Evolutionary conservation across 768 basidiomycete genomes (phyloP), one percentile per base, ranked within the genome.

Genomic region (Pholiota microspora): DNA sequence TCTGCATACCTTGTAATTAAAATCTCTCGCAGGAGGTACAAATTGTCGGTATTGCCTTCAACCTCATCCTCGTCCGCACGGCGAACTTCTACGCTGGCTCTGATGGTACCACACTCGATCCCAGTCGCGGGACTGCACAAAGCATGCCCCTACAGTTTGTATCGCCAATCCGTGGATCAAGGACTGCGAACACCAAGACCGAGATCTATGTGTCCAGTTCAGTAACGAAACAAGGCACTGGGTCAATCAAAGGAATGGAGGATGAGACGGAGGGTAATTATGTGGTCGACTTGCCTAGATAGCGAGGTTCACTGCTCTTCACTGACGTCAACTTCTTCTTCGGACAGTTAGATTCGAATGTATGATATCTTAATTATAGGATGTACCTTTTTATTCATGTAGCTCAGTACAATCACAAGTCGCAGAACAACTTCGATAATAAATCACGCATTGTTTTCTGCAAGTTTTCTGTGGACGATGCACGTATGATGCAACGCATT

Each of bases 41-140:
- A 45, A 51, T 62, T 18, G 58, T 65, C 16, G 65, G 66, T 13
- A 64, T 69, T 40, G 61, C 65, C 12, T 67, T 69, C 60, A 66
- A 67, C 53, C 55, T 69, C 12, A 69, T 69, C 55, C 40, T 42
- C 40, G 21, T 42, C 4, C 40, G 40, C 16, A 42, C 40, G 21
- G 40, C 40, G 18, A 42, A 42, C 16, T 21, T 42, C 40, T 42
- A 42, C 40, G 18, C 40, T 4, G 12, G 21, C 16, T 23, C 40
- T 2, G 40, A 42, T 23, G 21, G 40, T 3, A 4, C 40, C 21
- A 42, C 40, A 12, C 6, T 42, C 40, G 40, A 42, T 7, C 36
- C 36, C 1, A 42, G 40, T 23, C 40, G 40, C 18, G 40, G 40
- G 9, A 42, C 40, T 7, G 40, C 40, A 8, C 40, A 42, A 18